These are phyloP conservation scores for Yamadazyma diospyri DNA, from an alignment of 1,139 yeast genomes.

Conservation along the genomic window DNA sequence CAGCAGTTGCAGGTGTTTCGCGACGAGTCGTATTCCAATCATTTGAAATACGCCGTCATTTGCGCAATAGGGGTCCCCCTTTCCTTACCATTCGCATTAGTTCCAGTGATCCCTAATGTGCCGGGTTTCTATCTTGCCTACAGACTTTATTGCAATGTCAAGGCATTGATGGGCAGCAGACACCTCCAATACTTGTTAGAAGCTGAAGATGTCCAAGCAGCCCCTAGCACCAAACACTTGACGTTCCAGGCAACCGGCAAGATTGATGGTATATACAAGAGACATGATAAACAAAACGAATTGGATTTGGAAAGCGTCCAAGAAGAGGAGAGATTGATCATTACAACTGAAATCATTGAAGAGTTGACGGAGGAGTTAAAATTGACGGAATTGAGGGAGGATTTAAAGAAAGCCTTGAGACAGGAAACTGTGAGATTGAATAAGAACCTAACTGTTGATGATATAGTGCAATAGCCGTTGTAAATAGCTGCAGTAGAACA, in stretches of 20 bases:
- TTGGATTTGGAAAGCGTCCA: conserved; percentile 13
- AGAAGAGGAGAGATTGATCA: conserved; percentile 27
- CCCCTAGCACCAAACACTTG: conserved; percentile 5
- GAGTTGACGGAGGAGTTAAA: conserved; percentile 23
- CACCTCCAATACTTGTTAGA: conserved; percentile 55
- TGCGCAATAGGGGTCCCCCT: conserved; percentile 70
- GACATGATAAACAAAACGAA: conserved; percentile 9
- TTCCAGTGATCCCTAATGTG: conserved; percentile 91
- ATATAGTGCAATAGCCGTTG: conserved; percentile 14
- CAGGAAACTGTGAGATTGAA: conserved; percentile 40
- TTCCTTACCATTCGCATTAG: conserved; percentile 71
- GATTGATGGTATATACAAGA: conserved; percentile 10
- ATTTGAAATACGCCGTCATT: conserved; percentile 31
- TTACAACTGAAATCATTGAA: conserved; percentile 33
- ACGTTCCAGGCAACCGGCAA: conserved; percentile 10
- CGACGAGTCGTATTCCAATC: conserved; percentile 24
- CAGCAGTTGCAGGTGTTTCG: conserved; percentile 29
- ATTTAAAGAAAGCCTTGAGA: conserved; percentile 42
- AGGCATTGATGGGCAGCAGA: conserved; percentile 72
- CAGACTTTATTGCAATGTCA: conserved; percentile 79
- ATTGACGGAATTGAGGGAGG: conserved; percentile 35
- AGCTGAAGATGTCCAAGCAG: conserved; percentile 5
- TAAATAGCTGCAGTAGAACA: too few species aligned
- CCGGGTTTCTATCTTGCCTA: conserved; percentile 88
- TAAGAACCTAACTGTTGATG: conserved; percentile 17